Base-by-base conservation (phyloP, 2,329 filamentous ascomycete genomes). In the Colletotrichum sp. region DNA sequence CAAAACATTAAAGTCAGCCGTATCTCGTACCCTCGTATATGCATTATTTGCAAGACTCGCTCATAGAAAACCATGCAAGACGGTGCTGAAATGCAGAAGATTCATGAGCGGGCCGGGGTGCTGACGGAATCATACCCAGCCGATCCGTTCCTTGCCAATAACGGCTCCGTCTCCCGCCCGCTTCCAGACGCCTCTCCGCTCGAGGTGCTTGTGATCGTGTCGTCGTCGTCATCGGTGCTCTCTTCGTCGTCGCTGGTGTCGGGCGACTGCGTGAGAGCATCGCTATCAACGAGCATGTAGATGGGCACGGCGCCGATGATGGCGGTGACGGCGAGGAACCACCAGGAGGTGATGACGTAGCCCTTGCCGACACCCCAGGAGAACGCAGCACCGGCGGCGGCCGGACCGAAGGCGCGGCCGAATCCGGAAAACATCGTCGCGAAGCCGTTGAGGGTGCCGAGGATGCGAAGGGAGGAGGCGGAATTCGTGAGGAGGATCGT, bases 401-500 rank as follows among this genome's bases (percentile, higher is more conserved):
- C 94, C 0, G 97, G 96, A 0, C 97, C 97, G 1, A 90, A 80
- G 1, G 95, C 96, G 64, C 96, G 88, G 3, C 96, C 96, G 7
- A 98, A 84, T 1, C 95, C 96, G 77, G 93, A 94, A 38, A 96
- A 92, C 71, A 93, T 94, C 0, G 96, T 98, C 0, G 95, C 96
- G 76, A 98, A 92, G 4, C 96, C 97, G 81, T 98, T 98, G 71
- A 98, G 94, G 1, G 94, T 96, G 4, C 97, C 97, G 3, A 98
- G 91, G 2, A 97, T 94, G 65, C 95, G 90, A 71, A 94, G 94
- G 9, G 94, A 96, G 0, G 96, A 95, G 0, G 96, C 94, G 18
- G 95, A 94, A 83, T 98, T 98, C 75, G 95, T 94, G 34, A 98
- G 90, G 63, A 98, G 88, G 79, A 98, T 98, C 7, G 95, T 98